Base-by-base conservation (phyloP, 2,329 filamentous ascomycete genomes). In the Pyrenophora teres region DNA sequence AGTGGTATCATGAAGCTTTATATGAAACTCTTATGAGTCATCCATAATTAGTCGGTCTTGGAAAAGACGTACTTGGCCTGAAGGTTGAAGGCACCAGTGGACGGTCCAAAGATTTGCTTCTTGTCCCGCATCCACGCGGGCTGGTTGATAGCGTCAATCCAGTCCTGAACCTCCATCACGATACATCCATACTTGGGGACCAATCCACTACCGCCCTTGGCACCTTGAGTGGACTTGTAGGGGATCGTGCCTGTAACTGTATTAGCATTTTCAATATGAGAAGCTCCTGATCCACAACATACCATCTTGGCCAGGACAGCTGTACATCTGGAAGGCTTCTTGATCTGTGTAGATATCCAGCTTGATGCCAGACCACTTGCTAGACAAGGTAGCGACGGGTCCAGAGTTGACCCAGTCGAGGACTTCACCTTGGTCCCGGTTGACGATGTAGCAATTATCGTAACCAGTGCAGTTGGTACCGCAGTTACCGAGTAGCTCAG, bases 141-240 rank as follows among this genome's bases (percentile, higher is more conserved):
- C 64, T 95, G 84, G 76, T 96, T 97, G 76, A 97, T 94, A 21
- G 82, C 92, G 70, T 96, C 92, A 68, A 97, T 96, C 84, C 86
- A 97, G 72, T 94, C 92, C 80, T 97, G 85, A 10, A 94, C 90
- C 77, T 97, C 93, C 74, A 97, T 83, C 41, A 96, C 93, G 21
- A 96, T 69, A 74, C 93, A 97, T 27, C 90, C 92, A 68, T 92
- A 90, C 78, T 92, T 72, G 49, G 84, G 81, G 21, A 91, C 87
- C 6, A 82, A 83, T 32, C 86, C 79, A 3, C 84, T 82, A 62
- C 86, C 83, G 30, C 62, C 74, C 55, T 83, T 79, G 3, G 88
- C 76, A 13, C 88, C 88, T 72, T 92, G 89, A 0, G 84, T 87
- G 54, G 78, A 77, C 78, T 92, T 92, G 56, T 92, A 64, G 0